Percentiles rank a stretch among this genome's conserved stretches.
Conservation (phyloP, 306 rosid species). For the Pachyrhizus erosus region DNA sequence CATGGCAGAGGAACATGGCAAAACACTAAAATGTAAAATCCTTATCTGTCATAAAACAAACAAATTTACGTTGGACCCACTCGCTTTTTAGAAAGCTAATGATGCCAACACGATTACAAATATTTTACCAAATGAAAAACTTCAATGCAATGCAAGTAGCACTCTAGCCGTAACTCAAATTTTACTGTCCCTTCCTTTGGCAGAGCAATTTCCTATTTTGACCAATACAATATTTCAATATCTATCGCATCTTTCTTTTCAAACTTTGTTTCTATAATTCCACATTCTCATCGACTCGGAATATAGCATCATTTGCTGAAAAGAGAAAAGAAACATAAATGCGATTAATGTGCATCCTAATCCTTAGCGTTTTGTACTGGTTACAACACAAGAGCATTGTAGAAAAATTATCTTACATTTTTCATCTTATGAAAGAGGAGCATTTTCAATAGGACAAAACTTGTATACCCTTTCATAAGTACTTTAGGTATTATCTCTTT, state of each 20-base stretch:
- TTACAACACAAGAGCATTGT: no score
- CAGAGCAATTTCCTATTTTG: not conserved
- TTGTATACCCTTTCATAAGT: no score
- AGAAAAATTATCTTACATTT: no score
- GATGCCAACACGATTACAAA: no score
- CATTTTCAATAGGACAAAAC: not conserved
- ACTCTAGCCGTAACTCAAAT: not conserved
- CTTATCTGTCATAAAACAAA: not conserved
- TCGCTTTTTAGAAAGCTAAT: not conserved
- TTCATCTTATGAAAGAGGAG: not conserved
- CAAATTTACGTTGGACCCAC: not conserved
- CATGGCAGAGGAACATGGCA: no score
- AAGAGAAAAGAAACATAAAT: not conserved
- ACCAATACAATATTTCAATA: not conserved
- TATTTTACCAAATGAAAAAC: no score
- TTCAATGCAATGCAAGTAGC: no score
- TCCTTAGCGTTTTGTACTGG: not conserved
- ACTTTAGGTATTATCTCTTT: no score
- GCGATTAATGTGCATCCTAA: not conserved
- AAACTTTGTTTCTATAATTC: not conserved
- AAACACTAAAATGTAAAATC: not conserved
- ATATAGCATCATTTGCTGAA: conserved; percentile 12
- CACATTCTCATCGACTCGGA: not conserved
- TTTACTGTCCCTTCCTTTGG: not conserved
- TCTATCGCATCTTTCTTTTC: not conserved